A percentile compares a stretch with the other conserved stretches of the same genome.
Conservation (phyloP, 495 filamentous ascomycete genomes). For the Penicillium parvum region DNA sequence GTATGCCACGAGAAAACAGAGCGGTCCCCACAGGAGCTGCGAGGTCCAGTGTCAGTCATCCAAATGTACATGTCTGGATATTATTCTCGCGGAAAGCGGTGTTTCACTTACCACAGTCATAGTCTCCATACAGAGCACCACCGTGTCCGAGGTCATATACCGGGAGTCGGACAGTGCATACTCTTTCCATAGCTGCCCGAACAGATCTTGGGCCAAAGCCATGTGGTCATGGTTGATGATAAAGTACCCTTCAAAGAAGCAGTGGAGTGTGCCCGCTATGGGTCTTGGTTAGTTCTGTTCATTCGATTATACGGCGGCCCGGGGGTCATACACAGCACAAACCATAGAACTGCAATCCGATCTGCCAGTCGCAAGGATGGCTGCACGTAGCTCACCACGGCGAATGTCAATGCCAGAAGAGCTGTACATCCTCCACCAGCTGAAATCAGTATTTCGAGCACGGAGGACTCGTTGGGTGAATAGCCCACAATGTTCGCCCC, state of each 20-base stretch:
- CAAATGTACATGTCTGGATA: not conserved
- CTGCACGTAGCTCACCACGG: slow-evolving; percentile 42
- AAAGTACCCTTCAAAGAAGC: slow-evolving; percentile 86
- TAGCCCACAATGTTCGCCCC: slow-evolving; percentile 59
- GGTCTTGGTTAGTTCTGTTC: slow-evolving; percentile 5
- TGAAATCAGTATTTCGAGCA: slow-evolving; percentile 48
- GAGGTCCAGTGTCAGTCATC: slow-evolving; percentile 4
- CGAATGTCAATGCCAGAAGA: slow-evolving; percentile 49
- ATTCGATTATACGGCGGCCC: not conserved
- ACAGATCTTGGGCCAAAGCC: slow-evolving; percentile 55
- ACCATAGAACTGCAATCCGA: slow-evolving; percentile 60
- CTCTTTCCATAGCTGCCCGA: slow-evolving; percentile 86
- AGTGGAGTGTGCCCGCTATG: slow-evolving; percentile 62
- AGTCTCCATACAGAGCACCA: slow-evolving; percentile 80
- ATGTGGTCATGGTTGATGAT: slow-evolving; percentile 60
- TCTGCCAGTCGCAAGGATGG: slow-evolving; percentile 47
- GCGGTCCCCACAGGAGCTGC: slow-evolving; percentile 70
- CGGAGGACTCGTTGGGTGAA: slow-evolving; percentile 52
- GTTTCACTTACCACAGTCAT: slow-evolving; percentile 64
- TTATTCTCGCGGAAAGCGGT: not conserved
- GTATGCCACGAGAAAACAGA: slow-evolving; percentile 65
- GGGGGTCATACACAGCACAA: slow-evolving; percentile 53
- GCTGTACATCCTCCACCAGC: slow-evolving; percentile 49
- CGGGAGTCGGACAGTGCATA: slow-evolving; percentile 80
- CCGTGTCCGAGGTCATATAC: slow-evolving; percentile 71